Evolutionary conservation across 2,329 filamentous ascomycete genomes (phyloP).

Genomic region (Colletotrichum filicis): DNA sequence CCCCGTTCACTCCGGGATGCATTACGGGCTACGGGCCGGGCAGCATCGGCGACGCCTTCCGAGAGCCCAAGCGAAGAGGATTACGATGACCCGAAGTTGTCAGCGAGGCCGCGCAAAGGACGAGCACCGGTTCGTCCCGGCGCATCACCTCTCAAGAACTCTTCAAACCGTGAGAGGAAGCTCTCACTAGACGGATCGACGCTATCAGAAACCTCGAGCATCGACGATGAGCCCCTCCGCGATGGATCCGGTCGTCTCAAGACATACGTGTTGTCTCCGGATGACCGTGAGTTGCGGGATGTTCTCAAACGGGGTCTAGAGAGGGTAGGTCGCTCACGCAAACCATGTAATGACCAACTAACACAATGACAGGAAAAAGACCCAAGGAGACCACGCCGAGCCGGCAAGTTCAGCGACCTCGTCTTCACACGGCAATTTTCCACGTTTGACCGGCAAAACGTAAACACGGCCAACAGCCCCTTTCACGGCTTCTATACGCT

Average conservation of each 20-base stretch:
- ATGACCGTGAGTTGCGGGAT: constrained; percentile 40
- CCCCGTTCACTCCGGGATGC: constrained; percentile 39
- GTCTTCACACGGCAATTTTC: constrained; percentile 81
- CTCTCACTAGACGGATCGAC: constrained; percentile 27
- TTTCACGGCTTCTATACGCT: constrained; percentile 85
- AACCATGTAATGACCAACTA: background rate
- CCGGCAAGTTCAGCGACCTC: constrained; percentile 57
- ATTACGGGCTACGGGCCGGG: constrained; percentile 22
- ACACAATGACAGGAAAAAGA: constrained; percentile 21
- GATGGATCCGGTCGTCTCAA: constrained; percentile 11
- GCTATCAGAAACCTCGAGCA: constrained; percentile 23
- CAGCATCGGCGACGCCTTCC: constrained; percentile 39
- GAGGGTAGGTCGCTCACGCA: constrained; percentile 9
- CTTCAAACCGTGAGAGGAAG: constrained; percentile 1
- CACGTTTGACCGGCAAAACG: constrained; percentile 79
- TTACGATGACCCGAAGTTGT: constrained; percentile 48
- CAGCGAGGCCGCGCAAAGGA: background rate
- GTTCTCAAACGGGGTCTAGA: constrained; percentile 30
- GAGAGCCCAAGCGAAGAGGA: constrained; percentile 59
- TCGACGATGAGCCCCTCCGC: constrained; percentile 23
- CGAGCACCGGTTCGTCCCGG: background rate
- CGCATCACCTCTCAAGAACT: background rate
- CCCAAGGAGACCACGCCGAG: constrained; percentile 16
- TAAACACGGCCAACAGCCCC: constrained; percentile 70
- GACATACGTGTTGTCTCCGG: constrained; percentile 42